Base-by-base conservation (phyloP, 352 stramenopile genomes). In the Pythium brachiatum region DNA sequence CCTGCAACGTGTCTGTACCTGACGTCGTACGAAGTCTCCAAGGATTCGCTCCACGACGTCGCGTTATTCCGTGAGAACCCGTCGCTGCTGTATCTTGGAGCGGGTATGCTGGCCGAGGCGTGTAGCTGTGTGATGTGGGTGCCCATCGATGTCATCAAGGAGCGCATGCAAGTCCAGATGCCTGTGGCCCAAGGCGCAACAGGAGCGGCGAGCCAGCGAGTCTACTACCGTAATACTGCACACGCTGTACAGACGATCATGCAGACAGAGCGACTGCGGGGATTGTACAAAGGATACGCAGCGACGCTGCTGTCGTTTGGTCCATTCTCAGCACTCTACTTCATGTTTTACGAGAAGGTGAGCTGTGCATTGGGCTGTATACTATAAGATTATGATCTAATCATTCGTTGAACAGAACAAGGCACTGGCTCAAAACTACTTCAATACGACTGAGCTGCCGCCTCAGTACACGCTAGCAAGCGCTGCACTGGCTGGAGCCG, bases 91-190 rank as follows among this genome's bases (percentile, higher is more conserved):
- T 92, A 89, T 41, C 68, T 94, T n/a, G 73, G 81, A 0, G 75
- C 80, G 0, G 85, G 85, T 8, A 90, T 94, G 75, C 38, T 86
- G 7, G 85, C 85, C 2, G 85, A 94, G 58, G 79, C 83, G 16
- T 31, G 92, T 18, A 92, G 93, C 59, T 99, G 97, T 67, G 83
- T 99, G 31, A 75, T 99, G 20, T 99, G 96, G 80, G 96, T 99
- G n/a, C 97, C 97, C n/a, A 96, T 99, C 29, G 97, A 99, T 68
- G 97, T 99, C 34, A 88, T 99, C 32, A 99, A 99, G 69, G 97
- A 99, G 75, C 86, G 97, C 58, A 90, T 99, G 80, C 97, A 99
- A 85, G 92, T 99, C 26, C 95, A 98, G 68, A 62, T 59, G 15
- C 61, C 73, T n/a, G 23, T 60, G 3, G 34, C 47, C 7, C 43